Conservation (phyloP, 2,329 filamentous ascomycete genomes). For the Colletotrichum australisinense region DNA sequence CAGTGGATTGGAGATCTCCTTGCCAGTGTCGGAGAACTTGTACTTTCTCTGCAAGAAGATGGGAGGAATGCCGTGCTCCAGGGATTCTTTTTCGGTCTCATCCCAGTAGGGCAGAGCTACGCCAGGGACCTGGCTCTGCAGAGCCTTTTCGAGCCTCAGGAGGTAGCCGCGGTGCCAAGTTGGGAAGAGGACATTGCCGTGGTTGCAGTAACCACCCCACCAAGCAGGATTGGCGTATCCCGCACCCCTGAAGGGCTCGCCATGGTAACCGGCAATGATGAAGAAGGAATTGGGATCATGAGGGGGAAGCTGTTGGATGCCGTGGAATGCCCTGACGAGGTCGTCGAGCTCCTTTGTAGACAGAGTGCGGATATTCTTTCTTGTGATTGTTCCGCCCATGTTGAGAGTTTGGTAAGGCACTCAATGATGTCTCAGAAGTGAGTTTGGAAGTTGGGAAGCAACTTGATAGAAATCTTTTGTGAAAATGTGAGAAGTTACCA, state of each 20-base stretch:
- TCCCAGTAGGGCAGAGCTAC: conserved; percentile 41
- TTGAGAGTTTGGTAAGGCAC: background rate
- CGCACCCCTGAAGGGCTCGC: conserved; percentile 41
- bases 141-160: conserved; percentile 38
- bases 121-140: conserved; percentile 21
- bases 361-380: conserved; percentile 4
- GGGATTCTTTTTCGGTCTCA: conserved; percentile 12
- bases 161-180: conserved; percentile 47
- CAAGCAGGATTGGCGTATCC: conserved; percentile 36
- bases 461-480: background rate
- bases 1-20: conserved; percentile 36
- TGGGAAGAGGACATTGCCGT: conserved; percentile 43
- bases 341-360: conserved; percentile 5
- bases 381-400: background rate
- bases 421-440: no score
- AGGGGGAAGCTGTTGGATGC: conserved; percentile 10
- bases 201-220: conserved; percentile 46
- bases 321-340: conserved; percentile 9
- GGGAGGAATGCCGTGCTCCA: background rate
- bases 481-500: background rate
- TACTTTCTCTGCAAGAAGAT: background rate
- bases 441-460: no score
- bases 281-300: conserved; percentile 41
- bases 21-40: background rate
- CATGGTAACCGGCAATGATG: conserved; percentile 42